A percentile compares a stretch with the other conserved stretches of the same genome.
Conservation (phyloP, 2,329 filamentous ascomycete species). For the Venturia effusa region DNA sequence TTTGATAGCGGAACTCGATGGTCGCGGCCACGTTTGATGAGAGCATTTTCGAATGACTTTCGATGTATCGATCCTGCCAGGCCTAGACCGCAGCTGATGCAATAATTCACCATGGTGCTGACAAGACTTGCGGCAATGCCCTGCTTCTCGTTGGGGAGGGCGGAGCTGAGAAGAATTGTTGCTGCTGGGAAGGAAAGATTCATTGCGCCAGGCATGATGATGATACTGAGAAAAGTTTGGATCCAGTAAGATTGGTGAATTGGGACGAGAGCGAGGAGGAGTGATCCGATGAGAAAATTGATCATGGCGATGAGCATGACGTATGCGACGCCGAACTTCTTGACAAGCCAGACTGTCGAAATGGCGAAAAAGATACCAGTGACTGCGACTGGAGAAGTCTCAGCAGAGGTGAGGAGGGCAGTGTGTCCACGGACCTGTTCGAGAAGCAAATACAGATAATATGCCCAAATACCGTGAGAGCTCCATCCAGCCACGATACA, state of each 20-base stretch:
- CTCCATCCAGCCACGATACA: constrained; percentile 22
- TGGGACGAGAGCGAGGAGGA: constrained; percentile 36
- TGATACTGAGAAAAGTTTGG: constrained; percentile 47
- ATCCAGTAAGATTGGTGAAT: constrained; percentile 52
- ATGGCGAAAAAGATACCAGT: constrained; percentile 12
- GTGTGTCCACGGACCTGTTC: constrained; percentile 8
- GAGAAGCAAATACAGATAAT: neutral
- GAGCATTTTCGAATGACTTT: neutral
- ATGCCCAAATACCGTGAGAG: constrained; percentile 19
- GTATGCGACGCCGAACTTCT: constrained; percentile 16
- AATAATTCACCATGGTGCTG: constrained; percentile 57
- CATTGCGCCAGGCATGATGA: constrained; percentile 53
- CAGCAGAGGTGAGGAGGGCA: constrained; percentile 8
- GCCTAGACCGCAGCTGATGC: constrained; percentile 53
- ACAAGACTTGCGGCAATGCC: constrained; percentile 46
- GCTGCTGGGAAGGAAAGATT: constrained; percentile 57
- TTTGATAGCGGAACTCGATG: neutral
- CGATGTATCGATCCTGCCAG: constrained; percentile 39
- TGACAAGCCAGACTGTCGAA: constrained; percentile 10
- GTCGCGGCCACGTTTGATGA: neutral
- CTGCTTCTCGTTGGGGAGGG: constrained; percentile 35
- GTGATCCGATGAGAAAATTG: constrained; percentile 31
- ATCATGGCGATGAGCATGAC: constrained; percentile 28
- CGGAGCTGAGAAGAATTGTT: constrained; percentile 48
- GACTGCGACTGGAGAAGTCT: constrained; percentile 13